Conservation (phyloP, 768 basidiomycete species). For the Phylloporus scabripes region DNA sequence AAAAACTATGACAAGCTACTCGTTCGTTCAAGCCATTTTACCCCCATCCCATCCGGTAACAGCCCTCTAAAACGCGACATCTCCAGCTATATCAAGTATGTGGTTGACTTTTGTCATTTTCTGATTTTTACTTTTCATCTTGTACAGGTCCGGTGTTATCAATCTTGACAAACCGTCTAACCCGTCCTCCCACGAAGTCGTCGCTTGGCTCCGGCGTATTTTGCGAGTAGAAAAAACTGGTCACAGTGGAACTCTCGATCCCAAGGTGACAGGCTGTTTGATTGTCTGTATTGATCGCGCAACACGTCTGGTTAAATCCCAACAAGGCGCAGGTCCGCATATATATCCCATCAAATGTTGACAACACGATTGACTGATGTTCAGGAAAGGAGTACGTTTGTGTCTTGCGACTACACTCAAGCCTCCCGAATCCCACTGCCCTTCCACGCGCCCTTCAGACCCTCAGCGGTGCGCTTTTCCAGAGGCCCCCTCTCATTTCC, state of each 20-base stretch:
- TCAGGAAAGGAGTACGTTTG: slow-evolving; percentile 97
- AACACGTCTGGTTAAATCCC: slow-evolving; percentile 94
- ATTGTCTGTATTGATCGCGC: slow-evolving; percentile 99
- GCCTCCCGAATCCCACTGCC: slow-evolving; percentile 72
- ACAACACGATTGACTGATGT: slow-evolving; percentile 2
- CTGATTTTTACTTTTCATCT: slow-evolving; percentile 1
- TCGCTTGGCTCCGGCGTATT: slow-evolving; percentile 98
- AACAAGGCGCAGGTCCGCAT: slow-evolving; percentile 88
- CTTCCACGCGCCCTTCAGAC: slow-evolving; percentile 95
- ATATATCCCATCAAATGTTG: background rate
- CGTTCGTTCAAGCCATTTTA: slow-evolving; percentile 94
- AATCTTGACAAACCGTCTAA: slow-evolving; percentile 99
- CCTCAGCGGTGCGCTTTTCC: slow-evolving; percentile 95
- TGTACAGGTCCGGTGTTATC: slow-evolving; percentile 86
- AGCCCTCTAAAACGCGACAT: slow-evolving; percentile 96
- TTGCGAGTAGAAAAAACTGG: slow-evolving; percentile 97
- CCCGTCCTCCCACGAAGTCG: slow-evolving; percentile 98
- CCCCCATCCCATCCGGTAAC: slow-evolving; percentile 91
- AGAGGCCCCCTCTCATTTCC: slow-evolving; percentile 97
- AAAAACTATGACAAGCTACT: slow-evolving; percentile 99
- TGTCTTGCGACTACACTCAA: slow-evolving; percentile 87
- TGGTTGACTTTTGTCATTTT: background rate
- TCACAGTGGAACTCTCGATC: slow-evolving; percentile 97
- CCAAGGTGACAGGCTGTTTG: slow-evolving; percentile 97
- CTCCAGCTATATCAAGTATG: slow-evolving; percentile 81